Evolutionary conservation across 805 yeast species (phyloP), one percentile per base, ranked within the genome.

Genomic region (Scheffersomyces coipomensis): DNA sequence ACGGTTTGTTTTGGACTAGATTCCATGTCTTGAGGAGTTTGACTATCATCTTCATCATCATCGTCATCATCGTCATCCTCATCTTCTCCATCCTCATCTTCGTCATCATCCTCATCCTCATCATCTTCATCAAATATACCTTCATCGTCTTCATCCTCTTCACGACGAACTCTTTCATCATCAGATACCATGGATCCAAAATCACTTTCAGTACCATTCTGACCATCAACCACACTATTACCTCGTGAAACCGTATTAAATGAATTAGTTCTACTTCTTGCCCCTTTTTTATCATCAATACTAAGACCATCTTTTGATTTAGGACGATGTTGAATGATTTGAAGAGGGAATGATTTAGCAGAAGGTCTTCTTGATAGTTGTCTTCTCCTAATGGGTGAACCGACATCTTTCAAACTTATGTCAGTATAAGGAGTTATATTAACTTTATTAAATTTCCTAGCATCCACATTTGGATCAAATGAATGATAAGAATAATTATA

Each of bases 401-500:
- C 16, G 5, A 37, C 33, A 33, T 54, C 54, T 31, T 56, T 55
- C 38, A 68, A 48, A 10, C 62, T 52, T 11, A 69, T 63, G 35
- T 68, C 73, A 16, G 60, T 51, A 47, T 68, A 68, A 1, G 73
- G 67, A 15, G 42, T 52, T 35, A 69, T 60, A 5, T 55, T 38
- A 5, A 69, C 46, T 18, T 42, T 46, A 5, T 49, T 35, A 33
- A 56, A 52, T 42, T 68, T 68, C 17, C 45, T 50, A 15, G 51
- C 49, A 9, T 53, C 52, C 5, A 56, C 47, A 15, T 51, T 49
- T 3, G 62, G 54, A 30, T 61, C 57, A 30, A 64, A 49, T 3
- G 66, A 50, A 44, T 70, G 75, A 48, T 66, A 68, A 5, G 73
- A 67, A 47, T 58, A 70, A 39, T 69, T 69, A 51, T 69, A 70